Conservation (phyloP, 331 rosid genomes). For the Acacia pycnantha region DNA sequence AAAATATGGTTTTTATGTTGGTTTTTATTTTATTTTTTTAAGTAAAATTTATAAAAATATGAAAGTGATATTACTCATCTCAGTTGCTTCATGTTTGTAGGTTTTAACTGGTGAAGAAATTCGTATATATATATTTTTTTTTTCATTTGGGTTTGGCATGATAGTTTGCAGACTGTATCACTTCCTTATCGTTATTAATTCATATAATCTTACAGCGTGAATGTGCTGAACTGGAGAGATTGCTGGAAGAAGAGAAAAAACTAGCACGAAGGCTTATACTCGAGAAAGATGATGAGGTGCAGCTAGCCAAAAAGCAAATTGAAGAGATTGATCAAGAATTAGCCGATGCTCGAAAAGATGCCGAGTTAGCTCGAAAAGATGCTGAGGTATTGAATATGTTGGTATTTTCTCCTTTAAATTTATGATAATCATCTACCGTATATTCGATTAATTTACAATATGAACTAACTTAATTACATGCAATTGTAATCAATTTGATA, state of each 20-base stretch:
- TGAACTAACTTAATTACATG: not conserved
- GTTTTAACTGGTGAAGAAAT: too few relatives aligned
- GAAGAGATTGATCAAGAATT: conserved; percentile 60
- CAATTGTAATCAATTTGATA: not conserved
- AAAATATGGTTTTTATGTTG: too few relatives aligned
- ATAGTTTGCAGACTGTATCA: too few relatives aligned
- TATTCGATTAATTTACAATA: not conserved
- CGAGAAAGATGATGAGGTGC: conserved; percentile 48
- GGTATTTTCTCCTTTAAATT: not conserved
- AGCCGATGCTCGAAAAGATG: conserved; percentile 37
- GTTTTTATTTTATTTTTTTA: too few relatives aligned
- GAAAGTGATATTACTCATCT: too few relatives aligned
- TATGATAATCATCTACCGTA: not conserved
- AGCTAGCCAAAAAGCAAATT: conserved; percentile 46
- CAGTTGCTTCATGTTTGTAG: too few relatives aligned
- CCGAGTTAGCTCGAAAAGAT: conserved; percentile 36
- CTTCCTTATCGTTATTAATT: too few relatives aligned
- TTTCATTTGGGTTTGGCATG: too few relatives aligned
- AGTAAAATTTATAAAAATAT: too few relatives aligned
- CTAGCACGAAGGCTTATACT: conserved; percentile 44
- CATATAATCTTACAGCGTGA: conserved; percentile 47
- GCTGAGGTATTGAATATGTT: not conserved
- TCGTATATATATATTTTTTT: too few relatives aligned
- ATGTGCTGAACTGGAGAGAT: conserved; percentile 64
- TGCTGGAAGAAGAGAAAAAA: conserved; percentile 58